Conservation (phyloP, 2,329 filamentous ascomycete species). For the Capronia epimyces region DNA sequence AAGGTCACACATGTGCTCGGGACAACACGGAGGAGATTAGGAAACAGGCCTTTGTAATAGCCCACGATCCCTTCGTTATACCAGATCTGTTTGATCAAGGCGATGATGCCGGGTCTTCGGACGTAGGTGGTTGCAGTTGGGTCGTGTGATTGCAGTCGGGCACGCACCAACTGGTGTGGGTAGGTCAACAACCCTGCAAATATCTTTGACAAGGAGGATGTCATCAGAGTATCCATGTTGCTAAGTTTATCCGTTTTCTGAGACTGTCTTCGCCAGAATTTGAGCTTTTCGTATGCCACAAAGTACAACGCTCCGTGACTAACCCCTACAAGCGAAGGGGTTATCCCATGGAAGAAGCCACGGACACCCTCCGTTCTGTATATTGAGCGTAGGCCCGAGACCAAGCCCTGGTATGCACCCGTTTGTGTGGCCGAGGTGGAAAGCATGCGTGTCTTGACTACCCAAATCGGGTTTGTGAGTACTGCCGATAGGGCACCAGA, state of each 20-base stretch:
- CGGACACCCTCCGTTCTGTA: constrained; percentile 63
- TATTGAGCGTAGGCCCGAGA: constrained; percentile 63
- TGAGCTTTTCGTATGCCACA: constrained; percentile 79
- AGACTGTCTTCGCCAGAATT: constrained; percentile 35
- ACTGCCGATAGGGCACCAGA: constrained; percentile 70
- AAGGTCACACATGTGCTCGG: constrained; percentile 97
- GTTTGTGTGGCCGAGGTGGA: constrained; percentile 68
- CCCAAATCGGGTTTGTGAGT: constrained; percentile 94
- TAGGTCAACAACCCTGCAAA: constrained; percentile 88
- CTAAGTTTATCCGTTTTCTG: constrained; percentile 45
- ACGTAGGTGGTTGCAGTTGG: constrained; percentile 15
- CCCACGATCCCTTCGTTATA: constrained; percentile 70
- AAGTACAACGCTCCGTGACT: constrained; percentile 93
- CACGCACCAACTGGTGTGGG: constrained; percentile 87
- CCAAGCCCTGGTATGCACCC: constrained; percentile 77
- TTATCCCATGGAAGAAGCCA: constrained; percentile 83
- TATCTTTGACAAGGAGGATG: constrained; percentile 77
- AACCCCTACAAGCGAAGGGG: constrained; percentile 78
- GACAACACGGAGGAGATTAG: constrained; percentile 83
- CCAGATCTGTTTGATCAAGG: constrained; percentile 71
- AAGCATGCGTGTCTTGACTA: constrained; percentile 95
- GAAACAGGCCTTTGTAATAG: constrained; percentile 87
- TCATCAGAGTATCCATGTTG: constrained; percentile 71
- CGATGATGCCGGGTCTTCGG: constrained; percentile 50
- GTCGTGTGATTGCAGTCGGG: constrained; percentile 82